Base-by-base conservation (phyloP, 495 filamentous ascomycete genomes). In the Aspergillus baeticus region DNA sequence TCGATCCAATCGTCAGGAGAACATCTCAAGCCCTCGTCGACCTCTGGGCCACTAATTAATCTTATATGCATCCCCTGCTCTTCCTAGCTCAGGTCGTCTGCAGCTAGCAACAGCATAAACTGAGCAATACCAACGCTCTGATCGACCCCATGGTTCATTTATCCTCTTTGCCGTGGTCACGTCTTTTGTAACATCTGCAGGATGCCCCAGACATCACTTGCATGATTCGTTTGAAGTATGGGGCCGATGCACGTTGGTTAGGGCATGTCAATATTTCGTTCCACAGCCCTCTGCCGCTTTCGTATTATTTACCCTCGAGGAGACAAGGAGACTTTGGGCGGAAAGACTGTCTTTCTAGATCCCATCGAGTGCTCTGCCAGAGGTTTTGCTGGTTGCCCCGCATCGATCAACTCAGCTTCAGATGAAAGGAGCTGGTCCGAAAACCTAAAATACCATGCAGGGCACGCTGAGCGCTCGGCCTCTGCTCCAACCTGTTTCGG, bases 1-100 rank as follows among this genome's bases (percentile, higher is more conserved):
- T 49, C 59, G 56, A 59, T 52, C 62, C 62, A 65, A 65, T 65
- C 59, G 59, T 38, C 53, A 51, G 48, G 38, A 26, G 39, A 56
- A 44, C 39, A 37, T 52, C 41, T 42, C 34, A 59, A 48, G 31
- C 29, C 42, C 36, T 38, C 15, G 23, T 21, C 0, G 34, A 50
- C n/a, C 38, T 18, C 54, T 29, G 46, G 48, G 53, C 58, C 47
- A 42, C 51, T 55, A 51, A 49, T 31, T 34, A 34, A 51, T 51
- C 38, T 55, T 55, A 55, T 60, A 47, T 52, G 58, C 58, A 55
- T 43, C 39, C 47, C 58, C 42, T 51, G 48, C 21, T 54, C 45
- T 34, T 35, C 29, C 52, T 60, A 60, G 58, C 45, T 42, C 34
- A 38, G 48, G 15, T 43, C 36, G 13, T 47, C 52, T 56, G 58